Conservation (phyloP, 495 filamentous ascomycete species). For the Cercophora scortea region DNA sequence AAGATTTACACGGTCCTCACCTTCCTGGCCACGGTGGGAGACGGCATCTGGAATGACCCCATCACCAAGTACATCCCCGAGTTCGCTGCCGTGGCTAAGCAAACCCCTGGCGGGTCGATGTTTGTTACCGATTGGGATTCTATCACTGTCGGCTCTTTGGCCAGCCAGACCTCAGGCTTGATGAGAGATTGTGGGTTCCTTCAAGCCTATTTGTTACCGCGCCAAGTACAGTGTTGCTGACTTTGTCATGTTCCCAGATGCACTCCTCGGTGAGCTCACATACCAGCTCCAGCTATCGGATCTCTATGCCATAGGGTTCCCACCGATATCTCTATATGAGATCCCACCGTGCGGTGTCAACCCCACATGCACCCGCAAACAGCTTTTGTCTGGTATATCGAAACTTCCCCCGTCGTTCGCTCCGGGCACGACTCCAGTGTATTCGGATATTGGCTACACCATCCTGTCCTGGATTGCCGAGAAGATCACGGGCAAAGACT, state of each 20-base stretch:
- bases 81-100: conserved; percentile 27
- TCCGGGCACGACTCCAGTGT: conserved; percentile 27
- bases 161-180: conserved; percentile 45
- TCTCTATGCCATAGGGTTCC: conserved; percentile 23
- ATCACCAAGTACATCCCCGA: conserved; percentile 49
- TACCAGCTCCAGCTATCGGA: conserved; percentile 21
- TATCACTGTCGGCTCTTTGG: conserved; percentile 47
- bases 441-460: conserved; percentile 32
- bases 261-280: conserved; percentile 31
- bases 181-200: conserved; percentile 39
- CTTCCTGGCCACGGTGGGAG: conserved; percentile 30
- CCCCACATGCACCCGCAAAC: conserved; percentile 30
- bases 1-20: conserved; percentile 42
- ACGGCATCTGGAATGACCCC: conserved; percentile 28
- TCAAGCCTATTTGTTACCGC: no score
- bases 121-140: conserved; percentile 43
- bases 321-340: conserved; percentile 30
- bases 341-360: conserved; percentile 35
- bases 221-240: conserved; percentile 1
- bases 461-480: conserved; percentile 32
- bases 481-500: conserved; percentile 27
- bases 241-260: no score
- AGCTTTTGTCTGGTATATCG: conserved; percentile 28
- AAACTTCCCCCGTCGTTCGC: conserved; percentile 29
- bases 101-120: conserved; percentile 27